Conservation (phyloP, 1,139 yeast genomes). For the Yamadazyma spencermartinsiae region DNA sequence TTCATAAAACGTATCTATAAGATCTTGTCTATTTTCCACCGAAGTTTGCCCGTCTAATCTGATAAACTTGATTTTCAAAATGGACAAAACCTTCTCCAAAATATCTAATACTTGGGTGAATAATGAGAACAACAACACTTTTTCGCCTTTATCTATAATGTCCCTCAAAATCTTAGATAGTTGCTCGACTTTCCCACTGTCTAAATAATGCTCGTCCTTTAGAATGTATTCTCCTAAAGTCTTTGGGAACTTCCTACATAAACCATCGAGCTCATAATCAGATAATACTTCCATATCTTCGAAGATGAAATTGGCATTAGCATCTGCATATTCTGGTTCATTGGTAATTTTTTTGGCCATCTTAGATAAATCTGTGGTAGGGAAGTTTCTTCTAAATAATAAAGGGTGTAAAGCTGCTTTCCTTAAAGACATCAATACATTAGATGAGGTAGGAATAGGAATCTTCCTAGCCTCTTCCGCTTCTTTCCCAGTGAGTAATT, state of each 20-base stretch:
- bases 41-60: slow-evolving; percentile 92
- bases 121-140: slow-evolving; percentile 81
- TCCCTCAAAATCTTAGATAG: slow-evolving; percentile 59
- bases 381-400: slow-evolving; percentile 61
- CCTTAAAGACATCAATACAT: slow-evolving; percentile 68
- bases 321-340: slow-evolving; percentile 76
- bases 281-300: slow-evolving; percentile 98
- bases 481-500: slow-evolving; percentile 38
- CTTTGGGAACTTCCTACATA: slow-evolving; percentile 72
- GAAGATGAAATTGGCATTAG: slow-evolving; percentile 69
- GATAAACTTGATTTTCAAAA: slow-evolving; percentile 68
- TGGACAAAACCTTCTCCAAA: slow-evolving; percentile 71
- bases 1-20: slow-evolving; percentile 86
- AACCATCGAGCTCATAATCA: slow-evolving; percentile 78
- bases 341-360: slow-evolving; percentile 81
- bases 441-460: slow-evolving; percentile 44
- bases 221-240: slow-evolving; percentile 59
- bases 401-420: slow-evolving; percentile 78
- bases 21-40: slow-evolving; percentile 89
- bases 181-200: slow-evolving; percentile 73
- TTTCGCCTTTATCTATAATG: slow-evolving; percentile 67
- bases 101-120: slow-evolving; percentile 92
- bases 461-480: slow-evolving; percentile 35
- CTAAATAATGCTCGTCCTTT: slow-evolving; percentile 58
- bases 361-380: slow-evolving; percentile 49